Conservation (phyloP, 1,284 basidiomycete species). For the Puccinia triticina region DNA sequence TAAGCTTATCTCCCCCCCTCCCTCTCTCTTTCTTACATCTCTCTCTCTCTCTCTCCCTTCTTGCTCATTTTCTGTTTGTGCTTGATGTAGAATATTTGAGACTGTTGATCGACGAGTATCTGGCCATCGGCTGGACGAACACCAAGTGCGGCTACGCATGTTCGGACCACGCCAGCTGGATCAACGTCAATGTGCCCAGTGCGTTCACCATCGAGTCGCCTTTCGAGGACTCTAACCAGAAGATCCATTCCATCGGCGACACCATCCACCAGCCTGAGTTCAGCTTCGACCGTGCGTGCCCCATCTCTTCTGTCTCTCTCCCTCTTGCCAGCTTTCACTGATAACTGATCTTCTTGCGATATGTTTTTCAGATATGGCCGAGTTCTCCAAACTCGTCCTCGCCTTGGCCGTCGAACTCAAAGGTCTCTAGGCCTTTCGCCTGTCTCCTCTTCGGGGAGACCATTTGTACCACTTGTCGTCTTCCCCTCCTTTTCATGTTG, state of each 20-base stretch:
- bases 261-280: constrained; percentile 83
- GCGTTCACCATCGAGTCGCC: constrained; percentile 62
- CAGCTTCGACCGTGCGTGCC: constrained; percentile 65
- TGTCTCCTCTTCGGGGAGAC: no score
- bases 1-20: constrained; percentile 25
- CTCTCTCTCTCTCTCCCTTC: background rate
- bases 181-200: constrained; percentile 59
- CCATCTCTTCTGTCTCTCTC: background rate
- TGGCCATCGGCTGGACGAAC: constrained; percentile 60
- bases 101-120: constrained; percentile 55
- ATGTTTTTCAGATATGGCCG: constrained; percentile 34
- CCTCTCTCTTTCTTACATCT: background rate
- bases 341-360: background rate
- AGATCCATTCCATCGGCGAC: constrained; percentile 82
- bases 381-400: constrained; percentile 39
- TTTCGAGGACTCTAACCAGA: constrained; percentile 67
- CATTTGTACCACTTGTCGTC: no score
- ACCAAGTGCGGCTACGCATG: constrained; percentile 89
- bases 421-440: background rate
- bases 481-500: no score
- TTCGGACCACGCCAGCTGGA: constrained; percentile 68
- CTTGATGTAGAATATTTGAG: constrained; percentile 1
- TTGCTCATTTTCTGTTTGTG: no score
- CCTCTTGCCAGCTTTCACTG: background rate
- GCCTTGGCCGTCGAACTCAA: constrained; percentile 23